Evolutionary conservation across 2,329 filamentous ascomycete species (phyloP), one percentile per base, ranked within the genome.

Genomic region (Cladophialophora bantiana): DNA sequence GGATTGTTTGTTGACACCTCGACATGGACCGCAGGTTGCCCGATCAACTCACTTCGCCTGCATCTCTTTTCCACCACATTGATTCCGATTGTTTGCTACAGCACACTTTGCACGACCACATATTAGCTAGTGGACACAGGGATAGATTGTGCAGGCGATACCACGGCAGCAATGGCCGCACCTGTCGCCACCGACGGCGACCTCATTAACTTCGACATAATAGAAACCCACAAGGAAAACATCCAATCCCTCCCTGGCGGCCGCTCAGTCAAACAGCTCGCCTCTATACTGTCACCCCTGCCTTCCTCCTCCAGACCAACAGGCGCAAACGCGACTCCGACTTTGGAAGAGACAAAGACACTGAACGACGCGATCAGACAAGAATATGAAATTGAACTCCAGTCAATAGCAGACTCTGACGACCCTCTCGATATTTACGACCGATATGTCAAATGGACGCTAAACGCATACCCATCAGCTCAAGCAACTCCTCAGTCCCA

Each of bases 171-270:
- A 70, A 68, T 68, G 67, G 67, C 67, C 52, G 66, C 50, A 31
- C 55, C 59, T 40, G 52, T 56, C 53, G 65, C 65, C 42, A 31
- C 57, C 52, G 77, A 80, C 62, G 64, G 59, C 48, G 81, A 83
- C 69, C 75, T 81, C 58, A 79, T 83, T 71, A 77, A 83, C 81
- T 98, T 99, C 82, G 91, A 96, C 74, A 87, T 97, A 70, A 97
- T 99, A 80, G 95, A 99, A 81, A 88, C 87, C 55, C 94, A 97
- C 74, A 99, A 99, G 81, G 95, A 99, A 82, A 99, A 99, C 80
- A 97, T 99, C 64, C 94, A 97, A 79, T 89, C 93, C 26, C 85
- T 99, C 12, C 94, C 94, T 15, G 91, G 92, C 69, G 95, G 90
- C 38, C 84, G 95, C 71, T 98, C 94, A 48, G 95, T 94, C 54